Evolutionary conservation across 179 eudicot species (phyloP).

Genomic region (Beta macrorhiza): DNA sequence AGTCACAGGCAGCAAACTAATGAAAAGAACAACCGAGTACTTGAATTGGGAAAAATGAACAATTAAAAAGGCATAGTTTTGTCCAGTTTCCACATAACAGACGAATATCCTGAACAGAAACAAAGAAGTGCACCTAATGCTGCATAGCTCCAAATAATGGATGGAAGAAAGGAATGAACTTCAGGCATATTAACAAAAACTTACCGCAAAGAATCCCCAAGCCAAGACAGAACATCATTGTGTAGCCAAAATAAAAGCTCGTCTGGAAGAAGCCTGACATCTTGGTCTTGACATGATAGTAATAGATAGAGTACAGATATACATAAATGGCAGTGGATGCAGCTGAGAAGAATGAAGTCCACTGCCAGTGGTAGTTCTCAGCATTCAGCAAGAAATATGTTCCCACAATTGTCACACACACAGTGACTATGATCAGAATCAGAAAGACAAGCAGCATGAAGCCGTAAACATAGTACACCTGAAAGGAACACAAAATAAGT

Average conservation of each 20-base stretch:
- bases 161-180: background rate
- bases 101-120: background rate
- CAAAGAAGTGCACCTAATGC: background rate
- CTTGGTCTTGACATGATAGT: conserved; percentile 89
- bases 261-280: conserved; percentile 99
- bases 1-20: background rate
- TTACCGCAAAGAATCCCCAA: conserved; percentile 77
- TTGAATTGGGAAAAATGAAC: background rate
- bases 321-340: conserved; percentile 92
- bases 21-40: no score
- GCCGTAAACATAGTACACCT: conserved; percentile 98
- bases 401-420: conserved; percentile 94
- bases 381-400: conserved; percentile 97
- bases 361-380: conserved; percentile 98
- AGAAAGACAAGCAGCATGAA: conserved; percentile 94
- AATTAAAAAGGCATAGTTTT: background rate
- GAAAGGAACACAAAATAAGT: conserved; percentile 21
- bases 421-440: conserved; percentile 81
- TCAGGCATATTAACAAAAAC: conserved; percentile 11
- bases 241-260: conserved; percentile 96
- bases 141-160: background rate
- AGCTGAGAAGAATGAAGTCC: conserved; percentile 97
- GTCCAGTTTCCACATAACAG: background rate
- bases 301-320: conserved; percentile 79
- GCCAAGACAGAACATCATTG: conserved; percentile 90